phyloP scores from a whole-genome alignment of 495 filamentous ascomycete species.

The Daldinia vernicosa region DNA sequence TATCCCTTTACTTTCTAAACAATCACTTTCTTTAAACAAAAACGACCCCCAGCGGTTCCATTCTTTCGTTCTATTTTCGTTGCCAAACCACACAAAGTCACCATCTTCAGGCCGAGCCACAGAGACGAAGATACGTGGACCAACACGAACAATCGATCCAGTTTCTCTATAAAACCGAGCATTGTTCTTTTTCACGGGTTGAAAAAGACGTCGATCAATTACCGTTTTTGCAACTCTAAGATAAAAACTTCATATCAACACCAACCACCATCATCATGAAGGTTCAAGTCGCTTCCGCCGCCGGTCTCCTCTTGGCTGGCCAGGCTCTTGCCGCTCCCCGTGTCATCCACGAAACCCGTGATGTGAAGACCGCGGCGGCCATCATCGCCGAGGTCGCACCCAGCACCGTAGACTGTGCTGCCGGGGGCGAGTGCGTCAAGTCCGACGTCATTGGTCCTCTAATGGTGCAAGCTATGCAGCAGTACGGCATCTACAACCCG shows the following conservation, averaged over 20 bases:
- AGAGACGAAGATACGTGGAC: neutral
- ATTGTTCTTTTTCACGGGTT: slow-evolving; percentile 12
- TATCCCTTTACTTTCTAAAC: slow-evolving; percentile 17
- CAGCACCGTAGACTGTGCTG: slow-evolving; percentile 55
- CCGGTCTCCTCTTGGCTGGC: slow-evolving; percentile 42
- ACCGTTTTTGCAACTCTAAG: slow-evolving; percentile 3
- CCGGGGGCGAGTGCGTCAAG: slow-evolving; percentile 70
- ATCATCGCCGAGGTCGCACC: slow-evolving; percentile 63
- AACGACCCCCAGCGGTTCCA: slow-evolving; percentile 20
- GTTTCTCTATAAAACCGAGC: slow-evolving; percentile 16
- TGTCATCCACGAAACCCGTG: slow-evolving; percentile 37
- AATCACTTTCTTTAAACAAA: slow-evolving; percentile 37
- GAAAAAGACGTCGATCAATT: slow-evolving; percentile 34
- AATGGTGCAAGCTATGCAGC: slow-evolving; percentile 63
- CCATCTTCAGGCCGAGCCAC: slow-evolving; percentile 1
- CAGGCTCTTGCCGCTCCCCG: slow-evolving; percentile 33
- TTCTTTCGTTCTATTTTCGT: slow-evolving; percentile 32
- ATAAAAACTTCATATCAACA: slow-evolving; percentile 1
- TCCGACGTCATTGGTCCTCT: slow-evolving; percentile 67
- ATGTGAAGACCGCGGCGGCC: slow-evolving; percentile 54
- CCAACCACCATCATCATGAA: slow-evolving; percentile 37
- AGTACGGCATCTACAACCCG: slow-evolving; percentile 62
- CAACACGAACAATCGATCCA: slow-evolving; percentile 13
- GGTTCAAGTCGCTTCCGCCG: slow-evolving; percentile 31
- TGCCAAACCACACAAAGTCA: slow-evolving; percentile 33